Evolutionary conservation across 139 green algal species (phyloP).

Genomic region (Tetradesmus obliquus): DNA sequence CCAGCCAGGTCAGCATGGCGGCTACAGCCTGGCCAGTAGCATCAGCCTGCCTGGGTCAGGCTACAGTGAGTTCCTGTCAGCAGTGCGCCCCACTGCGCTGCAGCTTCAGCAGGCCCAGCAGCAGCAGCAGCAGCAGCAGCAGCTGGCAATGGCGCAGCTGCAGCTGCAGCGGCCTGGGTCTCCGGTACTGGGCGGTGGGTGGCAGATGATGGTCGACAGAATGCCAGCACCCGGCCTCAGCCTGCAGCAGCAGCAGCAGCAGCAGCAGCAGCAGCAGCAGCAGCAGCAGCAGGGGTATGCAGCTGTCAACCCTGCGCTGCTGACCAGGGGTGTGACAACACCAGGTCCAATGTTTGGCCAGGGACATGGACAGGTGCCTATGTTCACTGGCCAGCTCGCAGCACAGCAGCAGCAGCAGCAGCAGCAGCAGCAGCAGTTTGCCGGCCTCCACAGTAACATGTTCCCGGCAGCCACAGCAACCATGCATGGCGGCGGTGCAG

Average conservation of each 20-base stretch:
- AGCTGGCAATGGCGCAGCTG: neutral
- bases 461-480: neutral
- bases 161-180: neutral
- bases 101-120: slow-evolving; percentile 18
- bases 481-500: neutral
- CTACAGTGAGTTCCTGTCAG: neutral
- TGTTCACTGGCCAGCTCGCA: neutral
- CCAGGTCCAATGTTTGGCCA: neutral
- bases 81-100: neutral
- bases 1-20: neutral
- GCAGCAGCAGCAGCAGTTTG: slow-evolving; percentile 19
- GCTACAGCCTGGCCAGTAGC: neutral
- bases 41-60: neutral
- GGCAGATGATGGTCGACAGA: neutral
- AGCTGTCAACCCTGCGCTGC: neutral
- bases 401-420: neutral
- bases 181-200: neutral
- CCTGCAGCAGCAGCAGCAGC: neutral
- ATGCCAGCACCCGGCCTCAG: neutral
- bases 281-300: neutral
- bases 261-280: neutral
- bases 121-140: neutral
- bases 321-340: neutral
- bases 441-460: neutral
- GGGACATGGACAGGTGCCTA: neutral